Conservation (phyloP, 75 land plant species). For the Picea glauca region DNA sequence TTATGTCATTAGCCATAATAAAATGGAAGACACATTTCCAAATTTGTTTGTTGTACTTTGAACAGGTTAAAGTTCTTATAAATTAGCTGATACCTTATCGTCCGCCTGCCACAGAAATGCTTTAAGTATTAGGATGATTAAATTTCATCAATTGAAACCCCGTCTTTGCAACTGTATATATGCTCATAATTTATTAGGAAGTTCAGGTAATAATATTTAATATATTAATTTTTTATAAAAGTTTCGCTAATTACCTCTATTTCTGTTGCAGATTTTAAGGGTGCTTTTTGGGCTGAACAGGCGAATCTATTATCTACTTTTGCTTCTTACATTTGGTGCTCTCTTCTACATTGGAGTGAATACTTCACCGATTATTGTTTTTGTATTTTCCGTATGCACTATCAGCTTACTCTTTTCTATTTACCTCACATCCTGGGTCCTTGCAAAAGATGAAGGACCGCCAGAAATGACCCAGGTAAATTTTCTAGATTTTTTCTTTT, state of each 20-base stretch:
- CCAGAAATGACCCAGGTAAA: conserved; percentile 96
- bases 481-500: background rate
- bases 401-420: conserved; percentile 75
- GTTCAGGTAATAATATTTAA: too few species aligned
- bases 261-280: conserved; percentile 61
- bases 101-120: background rate
- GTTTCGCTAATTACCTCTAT: too few species aligned
- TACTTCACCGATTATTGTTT: conserved; percentile 86
- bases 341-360: conserved; percentile 79
- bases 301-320: conserved; percentile 70
- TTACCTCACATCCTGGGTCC: conserved; percentile 93
- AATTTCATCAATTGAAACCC: too few species aligned
- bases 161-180: too few species aligned
- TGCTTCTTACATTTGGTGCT: conserved; percentile 51
- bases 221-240: too few species aligned
- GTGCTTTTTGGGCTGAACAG: conserved; percentile 56
- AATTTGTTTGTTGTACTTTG: background rate
- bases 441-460: conserved; percentile 99
- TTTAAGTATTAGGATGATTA: background rate
- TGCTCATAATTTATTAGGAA: too few species aligned
- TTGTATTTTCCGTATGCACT: conserved; percentile 85
- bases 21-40: background rate
- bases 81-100: too few species aligned
- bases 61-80: background rate
- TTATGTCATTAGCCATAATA: background rate